phyloP scores from a whole-genome alignment of 257 asterid species.

The Przewalskia tangutica region DNA sequence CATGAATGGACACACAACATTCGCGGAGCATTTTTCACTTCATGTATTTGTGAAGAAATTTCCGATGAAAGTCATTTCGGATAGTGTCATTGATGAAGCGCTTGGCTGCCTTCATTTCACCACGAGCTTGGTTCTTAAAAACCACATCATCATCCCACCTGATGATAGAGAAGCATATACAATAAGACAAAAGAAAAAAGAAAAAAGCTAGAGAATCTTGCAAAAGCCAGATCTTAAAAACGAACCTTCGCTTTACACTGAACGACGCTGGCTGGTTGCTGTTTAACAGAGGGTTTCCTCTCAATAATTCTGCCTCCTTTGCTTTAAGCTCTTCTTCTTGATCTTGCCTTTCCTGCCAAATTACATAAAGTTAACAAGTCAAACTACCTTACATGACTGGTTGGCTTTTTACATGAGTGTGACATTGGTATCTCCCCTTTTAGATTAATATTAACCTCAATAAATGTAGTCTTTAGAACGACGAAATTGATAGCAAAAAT shows the following conservation, averaged over 20 bases:
- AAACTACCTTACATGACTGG: background rate
- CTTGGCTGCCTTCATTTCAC: conserved; percentile 63
- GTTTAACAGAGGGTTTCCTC: conserved; percentile 81
- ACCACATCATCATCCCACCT: conserved; percentile 99
- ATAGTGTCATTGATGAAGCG: conserved; percentile 94
- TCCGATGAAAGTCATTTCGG: conserved; percentile 73
- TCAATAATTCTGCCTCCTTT: conserved; percentile 78
- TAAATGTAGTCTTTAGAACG: background rate
- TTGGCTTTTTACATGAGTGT: background rate
- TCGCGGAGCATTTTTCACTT: conserved; percentile 18
- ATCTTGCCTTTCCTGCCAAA: conserved; percentile 49
- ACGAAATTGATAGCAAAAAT: background rate
- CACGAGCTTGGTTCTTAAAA: conserved; percentile 95
- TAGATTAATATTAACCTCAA: background rate
- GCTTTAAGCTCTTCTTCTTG: conserved; percentile 80
- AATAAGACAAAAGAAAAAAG: background rate
- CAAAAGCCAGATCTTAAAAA: background rate
- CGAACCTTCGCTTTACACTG: conserved; percentile 74
- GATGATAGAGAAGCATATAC: background rate
- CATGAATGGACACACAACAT: background rate
- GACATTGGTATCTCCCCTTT: background rate
- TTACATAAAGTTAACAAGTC: background rate
- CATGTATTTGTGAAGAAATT: conserved; percentile 77
- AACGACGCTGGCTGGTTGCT: conserved; percentile 46
- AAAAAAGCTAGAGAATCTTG: background rate